Percentiles rank a stretch among this genome's conserved stretches.
Evolutionary conservation across 306 rosid genomes (phyloP).

Genomic region (Notholithocarpus densiflorus): DNA sequence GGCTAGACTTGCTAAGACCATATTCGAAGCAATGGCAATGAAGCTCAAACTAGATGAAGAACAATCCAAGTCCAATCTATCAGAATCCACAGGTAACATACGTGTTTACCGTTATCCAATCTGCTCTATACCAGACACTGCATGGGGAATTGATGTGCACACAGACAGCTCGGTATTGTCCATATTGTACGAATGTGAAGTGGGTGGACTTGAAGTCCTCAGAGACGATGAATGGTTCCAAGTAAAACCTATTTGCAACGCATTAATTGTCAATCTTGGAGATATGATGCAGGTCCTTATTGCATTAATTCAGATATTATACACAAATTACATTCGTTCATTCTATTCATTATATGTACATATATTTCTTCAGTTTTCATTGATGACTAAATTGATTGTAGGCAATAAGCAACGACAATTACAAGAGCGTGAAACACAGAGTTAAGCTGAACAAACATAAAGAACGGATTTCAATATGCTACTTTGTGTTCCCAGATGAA

Average conservation of each 20-base stretch:
- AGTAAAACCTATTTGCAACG: conserved; percentile 46
- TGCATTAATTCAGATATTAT: neutral
- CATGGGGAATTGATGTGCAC: conserved; percentile 61
- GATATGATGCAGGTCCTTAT: conserved; percentile 63
- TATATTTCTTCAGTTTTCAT: neutral
- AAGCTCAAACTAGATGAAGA: conserved; percentile 36
- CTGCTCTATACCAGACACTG: conserved; percentile 4
- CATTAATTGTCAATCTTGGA: conserved; percentile 55
- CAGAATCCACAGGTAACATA: conserved; percentile 43
- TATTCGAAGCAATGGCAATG: conserved; percentile 43
- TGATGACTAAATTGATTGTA: conserved; percentile 8
- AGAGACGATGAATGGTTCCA: conserved; percentile 49
- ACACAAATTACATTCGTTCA: neutral
- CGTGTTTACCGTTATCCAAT: conserved; percentile 69
- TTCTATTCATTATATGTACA: neutral
- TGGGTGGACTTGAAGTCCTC: conserved; percentile 60
- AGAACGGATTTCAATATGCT: conserved; percentile 60
- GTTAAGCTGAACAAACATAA: conserved; percentile 47
- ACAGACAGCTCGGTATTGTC: conserved; percentile 67
- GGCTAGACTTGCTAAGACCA: conserved; percentile 34
- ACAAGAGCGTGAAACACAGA: conserved; percentile 58
- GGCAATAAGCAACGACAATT: conserved; percentile 66
- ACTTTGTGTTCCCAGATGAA: conserved; percentile 66
- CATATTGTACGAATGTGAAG: conserved; percentile 43
- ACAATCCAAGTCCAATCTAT: conserved; percentile 22